Conservation (phyloP, 2,329 filamentous ascomycete species). For the Exophiala lecanii-corni region DNA sequence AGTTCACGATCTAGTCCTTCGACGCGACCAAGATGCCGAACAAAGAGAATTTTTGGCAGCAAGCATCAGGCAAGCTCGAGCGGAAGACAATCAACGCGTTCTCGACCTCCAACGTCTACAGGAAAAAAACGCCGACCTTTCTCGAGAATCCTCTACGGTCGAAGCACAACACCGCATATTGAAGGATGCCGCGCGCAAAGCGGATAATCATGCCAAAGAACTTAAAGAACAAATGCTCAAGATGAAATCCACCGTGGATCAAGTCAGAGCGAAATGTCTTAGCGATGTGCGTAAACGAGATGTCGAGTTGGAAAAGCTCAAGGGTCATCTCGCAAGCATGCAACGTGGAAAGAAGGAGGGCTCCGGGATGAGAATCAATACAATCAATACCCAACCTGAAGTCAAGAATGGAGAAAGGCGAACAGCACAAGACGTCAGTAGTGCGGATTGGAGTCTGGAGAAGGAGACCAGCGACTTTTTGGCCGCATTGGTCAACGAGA, state of each 20-base stretch:
- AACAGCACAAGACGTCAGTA: constrained; percentile 44
- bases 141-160: constrained; percentile 52
- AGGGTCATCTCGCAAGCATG: constrained; percentile 74
- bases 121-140: constrained; percentile 52
- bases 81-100: constrained; percentile 69
- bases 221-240: constrained; percentile 79
- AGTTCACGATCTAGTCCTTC: constrained; percentile 85
- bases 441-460: constrained; percentile 63
- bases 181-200: constrained; percentile 64
- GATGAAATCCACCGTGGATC: constrained; percentile 72
- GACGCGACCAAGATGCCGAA: constrained; percentile 86
- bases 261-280: constrained; percentile 79
- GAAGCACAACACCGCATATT: constrained; percentile 69
- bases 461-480: constrained; percentile 89
- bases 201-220: constrained; percentile 68
- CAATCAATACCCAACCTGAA: constrained; percentile 37
- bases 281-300: constrained; percentile 90
- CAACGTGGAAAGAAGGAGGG: constrained; percentile 52
- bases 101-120: constrained; percentile 60
- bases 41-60: constrained; percentile 78
- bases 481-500: constrained; percentile 55
- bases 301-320: constrained; percentile 79
- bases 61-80: constrained; percentile 70
- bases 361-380: constrained; percentile 44
- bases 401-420: constrained; percentile 28